Conservation (phyloP, 1,284 basidiomycete species). For the Vanrija sp. region DNA sequence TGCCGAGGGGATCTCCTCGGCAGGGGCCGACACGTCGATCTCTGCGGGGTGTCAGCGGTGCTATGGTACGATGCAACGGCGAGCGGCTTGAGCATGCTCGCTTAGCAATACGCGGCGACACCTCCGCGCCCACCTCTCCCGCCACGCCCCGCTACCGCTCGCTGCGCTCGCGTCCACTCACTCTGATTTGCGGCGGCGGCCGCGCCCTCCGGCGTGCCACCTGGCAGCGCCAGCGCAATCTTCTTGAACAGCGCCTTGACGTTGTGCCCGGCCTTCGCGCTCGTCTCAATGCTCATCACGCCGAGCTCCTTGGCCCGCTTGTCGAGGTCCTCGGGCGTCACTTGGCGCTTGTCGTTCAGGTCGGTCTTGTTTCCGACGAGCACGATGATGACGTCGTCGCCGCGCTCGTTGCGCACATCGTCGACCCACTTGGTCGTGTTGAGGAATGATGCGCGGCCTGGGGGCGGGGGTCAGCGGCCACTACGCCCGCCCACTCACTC, state of each 20-base stretch:
- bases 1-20: slow-evolving; percentile 40
- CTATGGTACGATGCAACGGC: background rate
- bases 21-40: slow-evolving; percentile 46
- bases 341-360: slow-evolving; percentile 63
- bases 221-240: slow-evolving; percentile 96
- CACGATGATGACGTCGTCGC: slow-evolving; percentile 97
- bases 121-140: background rate
- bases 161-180: slow-evolving; percentile 23
- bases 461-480: background rate
- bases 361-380: slow-evolving; percentile 99
- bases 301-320: slow-evolving; percentile 86
- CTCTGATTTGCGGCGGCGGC: slow-evolving; percentile 58
- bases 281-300: slow-evolving; percentile 99
- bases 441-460: slow-evolving; percentile 92
- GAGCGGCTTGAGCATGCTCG: background rate
- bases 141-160: background rate
- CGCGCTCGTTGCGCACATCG: slow-evolving; percentile 94
- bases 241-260: slow-evolving; percentile 98
- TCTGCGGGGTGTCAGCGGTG: slow-evolving; percentile 26
- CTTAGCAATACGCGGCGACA: background rate
- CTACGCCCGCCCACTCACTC: slow-evolving; percentile 58
- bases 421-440: slow-evolving; percentile 99
- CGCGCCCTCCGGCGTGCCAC: slow-evolving; percentile 76
- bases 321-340: slow-evolving; percentile 97
- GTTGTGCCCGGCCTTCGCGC: slow-evolving; percentile 98